Base-by-base conservation (phyloP, 768 basidiomycete species). In the Lactarius evosmus region DNA sequence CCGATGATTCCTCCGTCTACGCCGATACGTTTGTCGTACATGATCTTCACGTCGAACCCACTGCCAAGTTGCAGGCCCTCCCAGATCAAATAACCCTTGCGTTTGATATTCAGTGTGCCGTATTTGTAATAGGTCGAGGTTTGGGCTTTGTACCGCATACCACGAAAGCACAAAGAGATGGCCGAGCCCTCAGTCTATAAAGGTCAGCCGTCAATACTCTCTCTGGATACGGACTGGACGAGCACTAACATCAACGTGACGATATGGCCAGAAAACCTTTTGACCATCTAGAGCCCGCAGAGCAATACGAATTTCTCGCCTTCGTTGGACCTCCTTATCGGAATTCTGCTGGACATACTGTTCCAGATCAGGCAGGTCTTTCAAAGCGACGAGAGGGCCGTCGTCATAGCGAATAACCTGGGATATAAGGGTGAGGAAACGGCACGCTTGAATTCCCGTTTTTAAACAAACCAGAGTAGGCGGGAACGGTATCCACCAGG, bases 401-500 rank as follows among this genome's bases (percentile, higher is more conserved):
- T 85, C 79, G 66, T 90, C 89, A 67, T 87, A 89, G 8, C 81
- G 83, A 22, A 92, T 79, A 56, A 89, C 83, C 86, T 88, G 44
- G 9, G 2, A 12, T 8, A 25, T 55, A 16, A 17, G 33, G 7
- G 46, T 68, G 33, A 69, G 50, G 34, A 53, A 33, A 4, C 19
- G 11, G 19, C 9, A 2, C 32, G 34, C 40, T 36, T 17, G 32
- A 64, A 64, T 60, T n/a, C 49, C 16, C 57, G 30, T 58, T 38
- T 44, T 8, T 11, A 32, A 29, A 78, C 79, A 58, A 67, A 85
- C 86, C 59, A 89, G 75, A 0, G 86, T 83, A 0, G 89, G 87
- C 0, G 90, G 90, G 69, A 93, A 92, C 3, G 89, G 88, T 32
- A 90, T 80, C 82, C 87, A 86, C 86, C 88, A 91, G 9, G 88